Percentiles rank a stretch among this genome's conserved stretches.
phyloP scores from a whole-genome alignment of 768 basidiomycete genomes.

The Rhizopogon rudus region DNA sequence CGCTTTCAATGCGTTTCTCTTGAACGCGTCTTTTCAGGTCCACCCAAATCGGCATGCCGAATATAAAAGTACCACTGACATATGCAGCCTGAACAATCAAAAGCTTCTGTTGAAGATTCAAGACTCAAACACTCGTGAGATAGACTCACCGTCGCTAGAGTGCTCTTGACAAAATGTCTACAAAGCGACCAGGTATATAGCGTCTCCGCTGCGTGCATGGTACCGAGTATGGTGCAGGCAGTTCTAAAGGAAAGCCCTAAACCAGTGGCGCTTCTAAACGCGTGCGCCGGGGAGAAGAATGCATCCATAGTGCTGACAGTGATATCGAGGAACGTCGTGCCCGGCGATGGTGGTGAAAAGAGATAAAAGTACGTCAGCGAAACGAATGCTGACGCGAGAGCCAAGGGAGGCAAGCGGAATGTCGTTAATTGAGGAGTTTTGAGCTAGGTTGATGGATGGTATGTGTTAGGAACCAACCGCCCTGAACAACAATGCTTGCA shows the following conservation, averaged over 20 bases:
- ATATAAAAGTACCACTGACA: slow-evolving; percentile 40
- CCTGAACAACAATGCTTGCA: not conserved
- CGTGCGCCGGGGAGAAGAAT: slow-evolving; percentile 17
- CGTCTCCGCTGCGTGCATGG: slow-evolving; percentile 19
- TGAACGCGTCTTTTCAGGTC: slow-evolving; percentile 59
- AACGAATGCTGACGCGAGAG: slow-evolving; percentile 18
- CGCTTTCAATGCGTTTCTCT: slow-evolving; percentile 66
- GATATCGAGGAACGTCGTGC: slow-evolving; percentile 4
- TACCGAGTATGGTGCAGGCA: slow-evolving; percentile 1
- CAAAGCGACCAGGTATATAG: slow-evolving; percentile 28
- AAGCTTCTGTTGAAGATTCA: not conserved
- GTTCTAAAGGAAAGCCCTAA: slow-evolving; percentile 10
- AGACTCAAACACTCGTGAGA: not conserved
- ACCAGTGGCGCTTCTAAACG: slow-evolving; percentile 10
- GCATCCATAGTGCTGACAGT: slow-evolving; percentile 9
- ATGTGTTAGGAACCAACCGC: not conserved
- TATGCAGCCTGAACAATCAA: slow-evolving; percentile 42
- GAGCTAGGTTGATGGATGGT: slow-evolving; percentile 35
- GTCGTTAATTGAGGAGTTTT: slow-evolving; percentile 56
- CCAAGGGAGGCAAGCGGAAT: slow-evolving; percentile 45
- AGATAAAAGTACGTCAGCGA: slow-evolving; percentile 16
- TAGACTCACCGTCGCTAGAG: slow-evolving; percentile 14
- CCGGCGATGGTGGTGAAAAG: slow-evolving; percentile 10
- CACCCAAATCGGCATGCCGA: slow-evolving; percentile 52
- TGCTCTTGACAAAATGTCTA: slow-evolving; percentile 18